phyloP scores from a whole-genome alignment of 1,284 basidiomycete species.

The Trichosporon asahii region DNA sequence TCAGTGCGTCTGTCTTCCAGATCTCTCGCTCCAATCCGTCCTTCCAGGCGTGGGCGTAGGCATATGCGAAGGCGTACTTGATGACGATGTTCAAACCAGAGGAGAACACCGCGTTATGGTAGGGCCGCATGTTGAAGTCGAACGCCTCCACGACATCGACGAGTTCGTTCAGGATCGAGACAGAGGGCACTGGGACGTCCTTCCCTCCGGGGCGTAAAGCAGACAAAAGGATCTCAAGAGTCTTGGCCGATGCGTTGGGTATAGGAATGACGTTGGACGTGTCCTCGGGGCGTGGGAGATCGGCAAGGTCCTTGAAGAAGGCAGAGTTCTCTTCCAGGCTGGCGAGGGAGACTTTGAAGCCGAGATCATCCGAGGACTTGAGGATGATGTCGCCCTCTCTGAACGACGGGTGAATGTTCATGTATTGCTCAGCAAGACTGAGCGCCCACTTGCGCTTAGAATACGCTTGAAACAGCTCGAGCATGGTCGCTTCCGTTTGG shows the following conservation, averaged over 20 bases:
- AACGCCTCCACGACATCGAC: not conserved
- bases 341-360: not conserved
- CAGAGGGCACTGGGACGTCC: not conserved
- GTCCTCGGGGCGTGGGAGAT: not conserved
- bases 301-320: constrained; percentile 4
- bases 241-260: not conserved
- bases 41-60: not conserved
- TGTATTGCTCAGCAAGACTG: not conserved
- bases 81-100: not conserved
- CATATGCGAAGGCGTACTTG: not conserved
- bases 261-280: not conserved
- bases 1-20: no score
- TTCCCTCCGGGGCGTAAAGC: not conserved
- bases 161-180: not conserved
- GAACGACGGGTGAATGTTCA: not conserved
- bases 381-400: not conserved
- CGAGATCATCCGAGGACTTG: not conserved
- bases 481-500: not conserved
- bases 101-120: not conserved
- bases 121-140: not conserved
- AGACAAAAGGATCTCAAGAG: not conserved
- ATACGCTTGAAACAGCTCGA: not conserved
- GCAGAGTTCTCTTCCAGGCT: not conserved
- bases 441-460: not conserved
- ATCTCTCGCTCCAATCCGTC: not conserved